Evolutionary conservation across 352 stramenopile genomes (phyloP), one percentile per base, ranked within the genome.

Genomic region (Globisporangium viniferum): DNA sequence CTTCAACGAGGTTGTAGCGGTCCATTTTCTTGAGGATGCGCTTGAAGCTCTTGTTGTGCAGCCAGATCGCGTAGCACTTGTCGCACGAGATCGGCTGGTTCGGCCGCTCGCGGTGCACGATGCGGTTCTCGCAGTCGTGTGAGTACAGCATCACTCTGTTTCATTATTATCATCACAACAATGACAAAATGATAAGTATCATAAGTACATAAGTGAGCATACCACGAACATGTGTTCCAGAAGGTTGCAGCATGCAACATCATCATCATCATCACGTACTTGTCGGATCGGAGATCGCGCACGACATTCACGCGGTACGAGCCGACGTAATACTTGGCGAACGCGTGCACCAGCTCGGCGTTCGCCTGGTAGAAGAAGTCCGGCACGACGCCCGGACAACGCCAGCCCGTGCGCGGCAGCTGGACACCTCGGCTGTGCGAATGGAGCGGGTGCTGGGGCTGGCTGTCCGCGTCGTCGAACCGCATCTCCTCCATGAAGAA

Each of bases 11-110:
- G 46, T 74, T 78, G 62, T 90, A 90, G 10, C 82, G 80, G 39
- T 86, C 75, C 82, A 89, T 89, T 55, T 88, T 88, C 73, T 88
- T 86, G 8, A 90, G 66, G 56, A 88, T 87, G 56, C 79, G 78
- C 68, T 84, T 85, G 62, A 90, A 90, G 62, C 78, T 89, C 63
- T 90, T 89, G 71, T 89, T 79, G 59, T 82, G 67, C 39, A 83
- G 55, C 82, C 82, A 90, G 9, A 85, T 74, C 1, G 67, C 71
- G 66, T 82, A 88, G 73, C 82, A 89, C 22, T 76, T 78, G 24
- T 80, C 67, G 64, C 82, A 90, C 2, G 75, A 83, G 59, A 87
- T 76, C 39, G 77, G 74, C 29, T 83, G 80, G n/a, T 63, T 74
- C 10, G 70, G 69, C 29, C 76, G 75, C 54, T 82, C 73, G 41